Base-by-base conservation (phyloP, 163 green algal genomes). In the Chlamydomonas reinhardtii region DNA sequence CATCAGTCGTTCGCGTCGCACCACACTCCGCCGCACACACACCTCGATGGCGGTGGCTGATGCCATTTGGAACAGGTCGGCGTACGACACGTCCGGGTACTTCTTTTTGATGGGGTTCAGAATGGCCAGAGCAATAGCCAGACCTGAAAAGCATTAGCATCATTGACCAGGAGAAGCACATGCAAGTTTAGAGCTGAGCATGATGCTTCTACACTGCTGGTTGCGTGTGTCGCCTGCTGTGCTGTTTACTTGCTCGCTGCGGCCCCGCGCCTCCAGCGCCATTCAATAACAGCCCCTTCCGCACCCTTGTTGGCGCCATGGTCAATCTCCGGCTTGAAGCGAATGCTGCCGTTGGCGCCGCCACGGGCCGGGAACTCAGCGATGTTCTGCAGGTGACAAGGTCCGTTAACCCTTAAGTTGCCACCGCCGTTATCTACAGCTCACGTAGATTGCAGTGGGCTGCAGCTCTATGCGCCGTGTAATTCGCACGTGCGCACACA, bases 31-130 rank as follows among this genome's bases (percentile, higher is more conserved):
- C n/a, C n/a, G n/a, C n/a, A n/a, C n/a, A n/a, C 76, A 34, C 39
- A 95, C 91, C 93, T 98, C 94, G 25, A 98, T 92, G 8, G 92
- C 92, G 11, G 92, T 84, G 0, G 93, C 96, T 20, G 92, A 96
- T 0, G 94, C 94, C 88, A 98, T 93, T 82, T 98, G 96, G 87
- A 96, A 97, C 52, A 99, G 85, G 83, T 99, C 97, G 4, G 97
- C 96, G 59, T 95, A 97, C 17, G 93, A 95, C 2, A 99, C 88
- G 0, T 93, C 89, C 0, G 96, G 95, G 87, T 94, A 94, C 80
- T 95, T 94, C n/a, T 95, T 90, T 82, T 97, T 95, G 61, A 98
- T 92, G 27, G 92, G 90, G 56, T 94, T 91, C 31, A 98, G 39
- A 9, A 98, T 87, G 39, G 93, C 85, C 19, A 97, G 37, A 4